phyloP scores from a whole-genome alignment of 2,329 filamentous ascomycete species.

The Sporothrix dimorphospora region DNA sequence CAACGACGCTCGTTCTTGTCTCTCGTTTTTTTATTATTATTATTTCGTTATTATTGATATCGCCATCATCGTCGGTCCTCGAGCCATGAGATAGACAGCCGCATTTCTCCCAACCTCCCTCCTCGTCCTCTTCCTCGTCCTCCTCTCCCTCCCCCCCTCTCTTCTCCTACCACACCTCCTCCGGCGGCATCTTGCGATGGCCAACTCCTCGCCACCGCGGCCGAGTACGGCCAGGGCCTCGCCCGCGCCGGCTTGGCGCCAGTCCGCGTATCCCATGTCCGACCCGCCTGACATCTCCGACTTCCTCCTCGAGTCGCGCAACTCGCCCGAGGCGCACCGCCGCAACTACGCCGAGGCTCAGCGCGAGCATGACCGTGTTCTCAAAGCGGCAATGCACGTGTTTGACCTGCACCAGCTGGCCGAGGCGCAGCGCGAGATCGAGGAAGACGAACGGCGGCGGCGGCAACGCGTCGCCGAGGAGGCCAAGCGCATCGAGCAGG shows the following conservation, averaged over 20 bases:
- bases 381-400: slow-evolving; percentile 35
- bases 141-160: not conserved
- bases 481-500: slow-evolving; percentile 35
- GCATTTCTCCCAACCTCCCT: not conserved
- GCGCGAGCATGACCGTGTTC: slow-evolving; percentile 39
- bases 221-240: slow-evolving; percentile 12
- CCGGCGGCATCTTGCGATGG: slow-evolving; percentile 33
- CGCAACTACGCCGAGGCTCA: slow-evolving; percentile 39
- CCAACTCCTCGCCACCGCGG: slow-evolving; percentile 39
- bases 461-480: slow-evolving; percentile 36
- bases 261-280: slow-evolving; percentile 24
- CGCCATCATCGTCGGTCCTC: not conserved
- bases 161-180: not conserved
- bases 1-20: not conserved
- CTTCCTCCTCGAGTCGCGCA: slow-evolving; percentile 39
- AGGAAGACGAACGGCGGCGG: slow-evolving; percentile 36
- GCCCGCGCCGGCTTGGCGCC: slow-evolving; percentile 18
- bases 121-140: not conserved
- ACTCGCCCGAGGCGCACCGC: slow-evolving; percentile 42
- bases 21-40: not conserved
- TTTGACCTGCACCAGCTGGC: slow-evolving; percentile 35
- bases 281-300: slow-evolving; percentile 36
- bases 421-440: slow-evolving; percentile 36
- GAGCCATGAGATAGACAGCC: not conserved
- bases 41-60: no score